phyloP scores from a whole-genome alignment of 2,329 filamentous ascomycete species.

The Endoconidiophora laricicola region DNA sequence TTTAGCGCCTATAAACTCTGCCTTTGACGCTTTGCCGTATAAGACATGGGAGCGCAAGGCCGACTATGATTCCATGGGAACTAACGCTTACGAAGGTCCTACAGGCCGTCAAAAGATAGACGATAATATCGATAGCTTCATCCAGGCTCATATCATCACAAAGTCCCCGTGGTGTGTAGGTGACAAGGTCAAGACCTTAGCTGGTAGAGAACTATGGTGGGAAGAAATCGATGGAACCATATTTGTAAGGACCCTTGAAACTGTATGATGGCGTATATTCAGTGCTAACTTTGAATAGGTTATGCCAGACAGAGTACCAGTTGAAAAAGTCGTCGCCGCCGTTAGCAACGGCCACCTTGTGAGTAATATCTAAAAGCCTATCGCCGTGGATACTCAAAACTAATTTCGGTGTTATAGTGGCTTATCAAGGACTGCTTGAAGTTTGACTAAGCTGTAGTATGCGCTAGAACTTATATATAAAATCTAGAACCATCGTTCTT shows the following conservation, averaged over 20 bases:
- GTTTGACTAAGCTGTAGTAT: neutral
- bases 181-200: slow-evolving; percentile 49
- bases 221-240: slow-evolving; percentile 46
- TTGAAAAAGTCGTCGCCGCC: slow-evolving; percentile 54
- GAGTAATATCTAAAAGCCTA: slow-evolving; percentile 15
- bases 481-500: no score
- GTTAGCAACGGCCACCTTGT: slow-evolving; percentile 77
- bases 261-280: neutral
- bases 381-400: neutral
- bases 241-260: neutral
- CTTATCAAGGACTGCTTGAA: neutral
- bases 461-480: no score
- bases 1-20: slow-evolving; percentile 72
- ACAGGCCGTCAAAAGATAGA: slow-evolving; percentile 62
- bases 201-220: slow-evolving; percentile 64
- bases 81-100: slow-evolving; percentile 57
- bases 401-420: neutral
- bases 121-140: slow-evolving; percentile 61
- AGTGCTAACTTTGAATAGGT: slow-evolving; percentile 29
- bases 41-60: slow-evolving; percentile 74
- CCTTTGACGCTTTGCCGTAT: slow-evolving; percentile 57
- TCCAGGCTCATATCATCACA: slow-evolving; percentile 69
- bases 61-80: slow-evolving; percentile 53
- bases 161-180: slow-evolving; percentile 58
- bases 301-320: slow-evolving; percentile 64